Conservation (phyloP, 2,329 filamentous ascomycete genomes). For the Dothideomycetidae sp. region DNA sequence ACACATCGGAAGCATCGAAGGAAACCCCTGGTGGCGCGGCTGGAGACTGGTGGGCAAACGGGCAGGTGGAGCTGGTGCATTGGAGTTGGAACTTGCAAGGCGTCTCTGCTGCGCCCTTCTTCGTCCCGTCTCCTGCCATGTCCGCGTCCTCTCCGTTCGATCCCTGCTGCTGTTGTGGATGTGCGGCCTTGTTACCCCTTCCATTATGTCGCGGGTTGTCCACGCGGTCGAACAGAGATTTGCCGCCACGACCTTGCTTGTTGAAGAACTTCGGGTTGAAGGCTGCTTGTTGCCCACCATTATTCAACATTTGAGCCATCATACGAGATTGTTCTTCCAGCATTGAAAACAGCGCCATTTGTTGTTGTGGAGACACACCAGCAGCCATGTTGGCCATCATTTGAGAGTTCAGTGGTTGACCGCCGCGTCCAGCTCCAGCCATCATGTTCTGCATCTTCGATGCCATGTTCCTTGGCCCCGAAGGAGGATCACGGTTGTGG, state of each 20-base stretch:
- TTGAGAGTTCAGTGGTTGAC: constrained; percentile 22
- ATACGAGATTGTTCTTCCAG: constrained; percentile 59
- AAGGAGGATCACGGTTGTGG: constrained; percentile 55
- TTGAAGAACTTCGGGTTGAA: constrained; percentile 40
- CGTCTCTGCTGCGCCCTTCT: constrained; percentile 40
- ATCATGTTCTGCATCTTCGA: constrained; percentile 28
- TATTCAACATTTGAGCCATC: constrained; percentile 53
- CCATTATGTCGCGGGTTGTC: constrained; percentile 41
- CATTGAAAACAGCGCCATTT: constrained; percentile 56
- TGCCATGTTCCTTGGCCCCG: constrained; percentile 47
- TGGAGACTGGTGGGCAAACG: constrained; percentile 87
- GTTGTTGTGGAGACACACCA: constrained; percentile 46
- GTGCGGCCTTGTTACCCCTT: constrained; percentile 31
- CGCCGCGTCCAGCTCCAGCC: constrained; percentile 15
- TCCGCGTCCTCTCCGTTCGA: constrained; percentile 37
- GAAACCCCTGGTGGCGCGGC: constrained; percentile 64
- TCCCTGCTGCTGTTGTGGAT: constrained; percentile 11
- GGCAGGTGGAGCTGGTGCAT: constrained; percentile 81
- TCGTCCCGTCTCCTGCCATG: constrained; percentile 38
- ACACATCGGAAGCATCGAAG: constrained; percentile 67
- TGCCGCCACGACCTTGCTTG: constrained; percentile 26
- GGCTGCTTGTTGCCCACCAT: constrained; percentile 37
- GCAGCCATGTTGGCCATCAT: constrained; percentile 33
- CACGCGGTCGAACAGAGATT: constrained; percentile 64
- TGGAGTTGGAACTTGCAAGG: constrained; percentile 81